Evolutionary conservation across 1,139 yeast species (phyloP), one percentile per base, ranked within the genome.

Genomic region (Yamadazyma spencermartinsiae): DNA sequence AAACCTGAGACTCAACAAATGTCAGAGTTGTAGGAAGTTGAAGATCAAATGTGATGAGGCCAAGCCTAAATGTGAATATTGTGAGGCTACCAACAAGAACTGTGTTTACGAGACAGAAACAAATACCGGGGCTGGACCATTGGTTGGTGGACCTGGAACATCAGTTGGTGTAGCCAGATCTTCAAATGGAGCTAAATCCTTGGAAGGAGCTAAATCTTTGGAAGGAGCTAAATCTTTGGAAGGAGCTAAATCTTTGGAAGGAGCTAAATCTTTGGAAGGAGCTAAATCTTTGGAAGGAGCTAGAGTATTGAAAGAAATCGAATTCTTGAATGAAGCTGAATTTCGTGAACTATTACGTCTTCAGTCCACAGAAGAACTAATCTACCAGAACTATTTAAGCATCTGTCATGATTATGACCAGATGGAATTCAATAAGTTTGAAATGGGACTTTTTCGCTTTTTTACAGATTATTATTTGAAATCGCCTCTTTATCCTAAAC

Each of bases 1-100:
- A 14, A 13, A 4, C 17, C 16, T 15, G 11, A 19, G 12, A 9
- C 4, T 7, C 11, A 14, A 32, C 13, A 32, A 32, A 19, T 32
- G 34, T 13, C 14, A 14, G 5, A 32, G 28, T 40, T 58, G 63
- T 37, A 55, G 55, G 39, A 48, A 44, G 40, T 46, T 59, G 29
- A 55, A 54, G 35, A 59, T 58, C 15, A 54, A 55, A 20, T 64
- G 68, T 41, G 51, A 61, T 37, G 65, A 60, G 35, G 57, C 45
- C 4, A 51, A 50, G 36, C 69, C 69, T 2, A 27, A 35, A 3
- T 63, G 69, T 44, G 69, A 63, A 35, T 63, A 63, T 40, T 63
- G 69, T 35, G 38, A 35, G 4, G 59, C 61, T 31, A 60, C 67
- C 17, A 46, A 44, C 17, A 43, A 65, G n/a, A 35, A 35, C 4